Evolutionary conservation across 805 yeast genomes (phyloP).

Genomic region (Yarrowia hollandica): DNA sequence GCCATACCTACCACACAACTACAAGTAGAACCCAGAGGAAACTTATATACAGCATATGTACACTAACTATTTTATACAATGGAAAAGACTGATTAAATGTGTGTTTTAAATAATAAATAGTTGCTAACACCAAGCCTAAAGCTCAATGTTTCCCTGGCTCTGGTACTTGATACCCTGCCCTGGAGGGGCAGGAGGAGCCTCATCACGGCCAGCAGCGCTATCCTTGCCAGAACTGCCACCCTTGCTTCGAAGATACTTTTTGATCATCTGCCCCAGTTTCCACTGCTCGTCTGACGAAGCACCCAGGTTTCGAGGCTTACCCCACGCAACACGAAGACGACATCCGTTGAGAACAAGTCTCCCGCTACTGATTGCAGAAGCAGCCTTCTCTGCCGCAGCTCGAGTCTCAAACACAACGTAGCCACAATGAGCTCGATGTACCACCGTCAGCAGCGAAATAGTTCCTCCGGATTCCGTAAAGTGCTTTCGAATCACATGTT

Average conservation of each 20-base stretch:
- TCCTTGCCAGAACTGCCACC: constrained; percentile 1
- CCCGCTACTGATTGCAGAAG: constrained; percentile 33
- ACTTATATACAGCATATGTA: constrained; percentile 4
- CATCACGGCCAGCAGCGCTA: constrained; percentile 4
- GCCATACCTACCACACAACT: too few relatives aligned
- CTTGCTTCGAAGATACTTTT: constrained; percentile 32
- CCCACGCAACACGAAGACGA: constrained; percentile 39
- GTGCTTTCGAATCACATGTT: constrained; percentile 55
- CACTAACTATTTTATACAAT: constrained; percentile 16
- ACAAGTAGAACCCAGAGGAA: not conserved
- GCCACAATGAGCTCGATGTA: constrained; percentile 64
- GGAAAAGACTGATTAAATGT: not conserved
- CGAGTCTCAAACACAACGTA: constrained; percentile 56
- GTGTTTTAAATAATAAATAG: not conserved
- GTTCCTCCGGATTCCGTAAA: constrained; percentile 50
- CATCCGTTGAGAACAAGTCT: constrained; percentile 38
- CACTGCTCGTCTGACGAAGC: constrained; percentile 34
- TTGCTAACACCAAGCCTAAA: not conserved
- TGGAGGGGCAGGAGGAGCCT: constrained; percentile 22
- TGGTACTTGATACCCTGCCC: constrained; percentile 28
- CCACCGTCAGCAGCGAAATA: constrained; percentile 51
- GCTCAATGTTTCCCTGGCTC: constrained; percentile 23
- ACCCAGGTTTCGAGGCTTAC: constrained; percentile 37
- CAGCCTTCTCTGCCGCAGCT: constrained; percentile 51
- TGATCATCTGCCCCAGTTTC: constrained; percentile 34